Conservation (phyloP, 2,329 filamentous ascomycete species). For the Pezicula rhizophila region DNA sequence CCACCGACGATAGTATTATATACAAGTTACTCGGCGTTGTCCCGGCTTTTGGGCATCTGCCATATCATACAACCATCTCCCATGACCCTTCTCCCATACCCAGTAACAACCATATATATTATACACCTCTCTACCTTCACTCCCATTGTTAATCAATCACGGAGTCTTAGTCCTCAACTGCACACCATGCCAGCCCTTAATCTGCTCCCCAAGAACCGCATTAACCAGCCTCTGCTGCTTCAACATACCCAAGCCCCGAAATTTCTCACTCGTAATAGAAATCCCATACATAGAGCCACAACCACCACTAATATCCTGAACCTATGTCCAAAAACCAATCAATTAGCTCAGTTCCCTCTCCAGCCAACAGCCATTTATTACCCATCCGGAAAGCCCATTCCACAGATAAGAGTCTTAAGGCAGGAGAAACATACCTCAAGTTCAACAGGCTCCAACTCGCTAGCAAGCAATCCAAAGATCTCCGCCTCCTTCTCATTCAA, state of each 20-base stretch:
- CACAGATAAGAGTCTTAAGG: background rate
- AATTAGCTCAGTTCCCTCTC: no score
- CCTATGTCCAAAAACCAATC: slow-evolving; percentile 35
- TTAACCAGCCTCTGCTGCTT: slow-evolving; percentile 83
- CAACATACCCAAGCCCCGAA: slow-evolving; percentile 64
- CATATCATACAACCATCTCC: no score
- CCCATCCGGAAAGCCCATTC: no score
- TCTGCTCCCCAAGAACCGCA: slow-evolving; percentile 63
- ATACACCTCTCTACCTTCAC: no score
- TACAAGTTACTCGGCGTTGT: no score
- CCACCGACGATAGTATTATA: no score
- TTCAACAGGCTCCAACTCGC: slow-evolving; percentile 24
- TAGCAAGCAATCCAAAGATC: slow-evolving; percentile 44
- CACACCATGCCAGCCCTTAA: slow-evolving; percentile 78
- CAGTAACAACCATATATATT: no score
- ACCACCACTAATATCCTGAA: slow-evolving; percentile 76
- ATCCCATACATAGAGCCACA: slow-evolving; percentile 87
- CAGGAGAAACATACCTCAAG: slow-evolving; percentile 23
- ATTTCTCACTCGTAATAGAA: slow-evolving; percentile 66
- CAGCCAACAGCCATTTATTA: no score
- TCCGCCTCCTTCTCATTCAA: slow-evolving; percentile 50
- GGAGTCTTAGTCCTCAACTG: slow-evolving; percentile 65
- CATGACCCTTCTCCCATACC: no score
- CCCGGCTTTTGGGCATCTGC: no score
- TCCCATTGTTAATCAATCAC: slow-evolving; percentile 1